phyloP scores from a whole-genome alignment of 345 rosid species.

The Ceriops decandra region DNA sequence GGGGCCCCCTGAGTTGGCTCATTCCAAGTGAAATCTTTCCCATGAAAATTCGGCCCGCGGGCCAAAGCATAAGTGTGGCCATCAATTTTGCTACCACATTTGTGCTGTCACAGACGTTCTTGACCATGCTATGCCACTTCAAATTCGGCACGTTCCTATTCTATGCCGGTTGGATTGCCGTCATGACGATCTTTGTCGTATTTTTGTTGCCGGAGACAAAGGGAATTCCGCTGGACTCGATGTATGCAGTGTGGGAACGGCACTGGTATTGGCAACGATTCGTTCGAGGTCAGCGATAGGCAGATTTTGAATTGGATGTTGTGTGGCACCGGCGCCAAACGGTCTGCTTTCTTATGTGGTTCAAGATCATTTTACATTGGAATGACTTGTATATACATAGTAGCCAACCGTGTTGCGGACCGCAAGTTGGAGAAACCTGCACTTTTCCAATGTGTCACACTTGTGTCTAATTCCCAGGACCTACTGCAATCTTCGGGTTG shows the following conservation, averaged over 20 bases:
- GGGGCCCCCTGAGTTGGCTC: slow-evolving; percentile 66
- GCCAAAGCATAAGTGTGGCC: slow-evolving; percentile 57
- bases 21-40: slow-evolving; percentile 72
- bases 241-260: slow-evolving; percentile 52
- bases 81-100: slow-evolving; percentile 47
- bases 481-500: no score
- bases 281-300: slow-evolving; percentile 13
- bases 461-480: no score
- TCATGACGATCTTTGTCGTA: slow-evolving; percentile 48
- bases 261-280: slow-evolving; percentile 68
- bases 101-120: slow-evolving; percentile 53
- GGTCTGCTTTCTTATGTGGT: no score
- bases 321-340: no score
- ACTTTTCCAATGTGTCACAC: no score
- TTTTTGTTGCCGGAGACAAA: slow-evolving; percentile 62
- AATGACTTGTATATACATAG: no score
- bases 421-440: no score
- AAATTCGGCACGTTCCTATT: slow-evolving; percentile 54
- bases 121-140: slow-evolving; percentile 62
- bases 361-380: no score
- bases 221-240: slow-evolving; percentile 53
- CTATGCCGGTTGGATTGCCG: slow-evolving; percentile 54
- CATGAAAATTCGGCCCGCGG: slow-evolving; percentile 52
- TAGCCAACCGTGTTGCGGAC: no score
- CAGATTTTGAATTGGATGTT: not conserved